Evolutionary conservation across 75 land plant genomes (phyloP), one percentile per base, ranked within the genome.

Genomic region (Pinus albicaulis): DNA sequence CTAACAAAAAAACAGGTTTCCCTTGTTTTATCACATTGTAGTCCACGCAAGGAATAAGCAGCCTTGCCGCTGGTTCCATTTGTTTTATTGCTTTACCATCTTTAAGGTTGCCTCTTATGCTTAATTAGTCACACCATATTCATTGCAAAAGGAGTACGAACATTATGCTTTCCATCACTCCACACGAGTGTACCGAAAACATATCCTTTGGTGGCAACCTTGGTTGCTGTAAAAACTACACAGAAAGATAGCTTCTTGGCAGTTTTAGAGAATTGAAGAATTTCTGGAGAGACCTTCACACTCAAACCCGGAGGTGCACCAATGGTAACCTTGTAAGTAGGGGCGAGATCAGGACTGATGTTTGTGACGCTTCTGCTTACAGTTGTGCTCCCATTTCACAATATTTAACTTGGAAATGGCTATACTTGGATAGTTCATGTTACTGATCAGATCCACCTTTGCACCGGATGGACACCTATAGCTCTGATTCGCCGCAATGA

Each of bases 341-440:
- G 74, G 77, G 89, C 89, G 3, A 66, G 81, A 36, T 74, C 80
- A 13, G 57, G 57, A 19, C 83, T 88, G 36, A 92, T 90, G 56
- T 92, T 88, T 25, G 86, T 92, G 14, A 86, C 87, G 0, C 82
- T 81, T 72, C 95, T 82, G 25, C 17, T 86, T 17, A 93, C 84
- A 10, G 63, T 60, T 7, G 22, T 76, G 56, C 44, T 80, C 59
- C 65, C 74, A 26, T 31, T n/a, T 53, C 31, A 73, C 79, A 44
- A 44, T 44, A 20, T 74, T 73, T 24, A 88, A 75, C 11, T 68
- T 78, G 55, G 92, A 71, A 7, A 91, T 61, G 0, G 94, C 85
- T 25, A 92, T 89, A 17, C 92, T 84, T 56, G 96, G 94, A 72
- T 92, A 89, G 63, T 93, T 93, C 36, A 93, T 83, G 28, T 85